Base-by-base conservation (phyloP, 2,329 filamentous ascomycete genomes). In the Knufia fluminis region DNA sequence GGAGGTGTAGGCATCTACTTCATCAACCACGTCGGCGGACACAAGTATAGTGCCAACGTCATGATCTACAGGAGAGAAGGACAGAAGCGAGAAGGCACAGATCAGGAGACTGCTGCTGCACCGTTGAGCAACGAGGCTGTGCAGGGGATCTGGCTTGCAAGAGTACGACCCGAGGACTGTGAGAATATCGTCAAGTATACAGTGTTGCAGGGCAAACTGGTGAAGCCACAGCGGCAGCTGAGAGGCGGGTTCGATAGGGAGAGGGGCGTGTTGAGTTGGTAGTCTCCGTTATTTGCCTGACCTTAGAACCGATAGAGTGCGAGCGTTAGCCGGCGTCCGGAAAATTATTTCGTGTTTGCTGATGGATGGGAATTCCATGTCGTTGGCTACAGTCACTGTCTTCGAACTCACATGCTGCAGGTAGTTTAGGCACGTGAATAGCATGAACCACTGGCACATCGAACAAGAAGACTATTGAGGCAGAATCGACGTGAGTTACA, bases 1-100 rank as follows among this genome's bases (percentile, higher is more conserved):
- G 91, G 91, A 9, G 92, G 92, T 10, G 91, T 96, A 4, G 91
- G 88, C 0, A 86, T 98, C 56, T 95, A 95, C 70, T 97, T 96
- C 64, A 94, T 97, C 62, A 91, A 82, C 58, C 92, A 98, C 63
- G 89, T 96, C 2, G 92, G 92, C 23, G 92, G 92, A 0, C 92
- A 98, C 72, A 96, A 96, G 71, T 97, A 94, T 69, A 82, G 83
- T 41, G 92, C 92, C 23, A 98, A 98, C 61, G 80, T 97, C 59
- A 86, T 98, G 72, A 75, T 98, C 1, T 97, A 98, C 66, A 78
- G 92, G 8, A 76, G 77, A 16, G 72, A 74, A 6, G 62, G 59
- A 3, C 57, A 54, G 6, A 44, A 26, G 7, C 69, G 69, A 46
- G 68, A 68, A 1, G 58, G 64, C 32, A 59, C 65, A 42, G 65